Evolutionary conservation across 2,329 filamentous ascomycete genomes (phyloP).

Genomic region (Alternaria sp.): DNA sequence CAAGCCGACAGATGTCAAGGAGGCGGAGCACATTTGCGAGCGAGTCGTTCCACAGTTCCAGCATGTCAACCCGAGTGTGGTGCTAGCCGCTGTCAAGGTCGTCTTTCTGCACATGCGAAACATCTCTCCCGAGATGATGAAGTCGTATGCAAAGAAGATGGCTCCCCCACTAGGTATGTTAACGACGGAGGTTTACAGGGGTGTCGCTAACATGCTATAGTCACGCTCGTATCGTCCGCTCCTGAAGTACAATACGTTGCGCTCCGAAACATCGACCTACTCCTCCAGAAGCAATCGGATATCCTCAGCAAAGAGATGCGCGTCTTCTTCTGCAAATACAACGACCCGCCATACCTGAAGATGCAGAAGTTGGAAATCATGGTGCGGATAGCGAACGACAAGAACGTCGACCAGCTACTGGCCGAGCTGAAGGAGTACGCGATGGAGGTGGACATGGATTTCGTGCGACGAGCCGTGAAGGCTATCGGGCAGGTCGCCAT

Average conservation of each 20-base stretch:
- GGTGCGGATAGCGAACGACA: slow-evolving; percentile 98
- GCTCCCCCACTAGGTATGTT: slow-evolving; percentile 83
- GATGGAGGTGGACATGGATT: slow-evolving; percentile 98
- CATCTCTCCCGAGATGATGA: slow-evolving; percentile 76
- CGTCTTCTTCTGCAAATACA: slow-evolving; percentile 99
- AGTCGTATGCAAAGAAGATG: slow-evolving; percentile 97
- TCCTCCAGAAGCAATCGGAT: slow-evolving; percentile 94
- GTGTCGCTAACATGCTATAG: slow-evolving; percentile 56
- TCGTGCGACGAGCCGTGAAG: slow-evolving; percentile 90
- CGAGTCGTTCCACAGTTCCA: slow-evolving; percentile 96
- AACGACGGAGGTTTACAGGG: neutral
- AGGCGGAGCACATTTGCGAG: slow-evolving; percentile 98
- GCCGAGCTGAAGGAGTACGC: slow-evolving; percentile 97
- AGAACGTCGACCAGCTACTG: slow-evolving; percentile 92
- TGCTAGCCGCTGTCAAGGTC: slow-evolving; percentile 95
- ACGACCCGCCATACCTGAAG: slow-evolving; percentile 96
- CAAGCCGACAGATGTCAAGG: slow-evolving; percentile 83
- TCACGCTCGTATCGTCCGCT: slow-evolving; percentile 92
- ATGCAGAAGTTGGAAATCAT: slow-evolving; percentile 98
- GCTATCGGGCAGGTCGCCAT: slow-evolving; percentile 98
- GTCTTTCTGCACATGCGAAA: slow-evolving; percentile 96
- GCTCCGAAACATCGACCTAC: slow-evolving; percentile 90
- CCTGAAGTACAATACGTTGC: slow-evolving; percentile 99
- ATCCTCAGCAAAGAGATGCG: slow-evolving; percentile 97
- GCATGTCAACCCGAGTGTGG: slow-evolving; percentile 96